Base-by-base conservation (phyloP, 2,329 filamentous ascomycete species). In the Cladosporium sp. region DNA sequence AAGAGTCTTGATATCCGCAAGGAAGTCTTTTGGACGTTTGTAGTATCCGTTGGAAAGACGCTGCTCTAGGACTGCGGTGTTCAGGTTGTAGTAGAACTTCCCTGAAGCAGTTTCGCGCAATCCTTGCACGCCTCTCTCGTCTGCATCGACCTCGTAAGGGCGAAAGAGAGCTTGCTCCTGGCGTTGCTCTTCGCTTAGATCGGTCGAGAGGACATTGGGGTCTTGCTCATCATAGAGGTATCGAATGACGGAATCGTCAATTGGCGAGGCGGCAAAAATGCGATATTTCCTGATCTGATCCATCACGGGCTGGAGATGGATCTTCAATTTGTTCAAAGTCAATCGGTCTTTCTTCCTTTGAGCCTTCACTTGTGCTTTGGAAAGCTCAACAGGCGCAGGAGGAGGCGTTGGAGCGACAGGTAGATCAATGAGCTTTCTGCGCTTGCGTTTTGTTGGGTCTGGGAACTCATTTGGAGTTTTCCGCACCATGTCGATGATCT, bases 1-100 rank as follows among this genome's bases (percentile, higher is more conserved):
- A 5, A 99, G 78, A 37, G 87, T 84, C 71, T 88, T 90, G 67
- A 97, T 90, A 71, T 99, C 94, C 40, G 87, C 86, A 52, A 96
- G 76, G 70, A 97, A 99, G 71, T 97, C 93, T 67, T 88, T 88
- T 0, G 92, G 90, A 11, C 92, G 86, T 66, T 92, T 90, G 74
- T 99, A 99, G 75, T 91, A 99, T 5, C 94, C 94, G 72, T 99
- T 97, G 4, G 92, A 95, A 36, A 99, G 80, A n/a, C 94, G 87
- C 72, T 96, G 92, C 76, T 99, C 94, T 55, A 99, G 97, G 1
- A 89, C 93, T 3, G 88, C 88, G 11, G 93, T 89, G 70, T 97
- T 92, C 47, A 99, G 79, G 66, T 99, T 99, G 78, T 97, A 97
- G 73, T 88, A 97, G 73, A 92, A 94, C 72, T 94, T 96, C 59